A percentile compares a stretch with the other conserved stretches of the same genome.
Conservation (phyloP, 1,284 basidiomycete genomes). For the Trametes sp. region DNA sequence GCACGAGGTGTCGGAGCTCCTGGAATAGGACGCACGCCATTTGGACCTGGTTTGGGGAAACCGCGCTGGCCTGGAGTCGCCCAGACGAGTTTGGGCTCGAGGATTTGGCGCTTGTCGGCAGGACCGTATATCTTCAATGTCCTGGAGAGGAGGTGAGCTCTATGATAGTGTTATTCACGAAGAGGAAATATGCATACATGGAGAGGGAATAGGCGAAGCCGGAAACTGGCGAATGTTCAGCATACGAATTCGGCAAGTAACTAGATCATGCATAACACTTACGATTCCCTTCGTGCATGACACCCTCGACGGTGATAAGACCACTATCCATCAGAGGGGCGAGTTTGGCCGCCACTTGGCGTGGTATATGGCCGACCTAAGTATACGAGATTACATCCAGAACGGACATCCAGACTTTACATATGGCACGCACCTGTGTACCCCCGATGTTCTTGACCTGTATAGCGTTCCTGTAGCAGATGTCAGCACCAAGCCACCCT, state of each 20-base stretch:
- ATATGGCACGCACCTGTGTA: constrained; percentile 56
- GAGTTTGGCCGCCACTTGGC: constrained; percentile 63
- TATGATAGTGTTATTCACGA: constrained; percentile 10
- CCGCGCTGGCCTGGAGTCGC: constrained; percentile 75
- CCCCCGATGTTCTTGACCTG: constrained; percentile 80
- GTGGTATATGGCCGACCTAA: constrained; percentile 79
- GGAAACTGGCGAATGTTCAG: constrained; percentile 44
- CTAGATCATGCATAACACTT: constrained; percentile 33
- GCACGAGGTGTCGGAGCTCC: constrained; percentile 32
- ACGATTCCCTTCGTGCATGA: constrained; percentile 79
- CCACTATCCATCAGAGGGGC: constrained; percentile 75
- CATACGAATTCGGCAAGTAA: not conserved
- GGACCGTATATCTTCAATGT: constrained; percentile 77
- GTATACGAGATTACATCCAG: not conserved
- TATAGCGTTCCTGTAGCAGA: constrained; percentile 67
- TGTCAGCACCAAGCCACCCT: not conserved
- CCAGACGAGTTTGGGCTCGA: constrained; percentile 78
- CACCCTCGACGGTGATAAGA: constrained; percentile 75
- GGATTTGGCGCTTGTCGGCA: constrained; percentile 58
- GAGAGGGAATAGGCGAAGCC: constrained; percentile 61
- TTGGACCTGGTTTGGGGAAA: constrained; percentile 45
- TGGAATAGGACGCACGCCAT: constrained; percentile 36
- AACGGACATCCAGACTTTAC: too few species aligned
- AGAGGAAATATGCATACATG: constrained; percentile 52
- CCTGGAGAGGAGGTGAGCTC: constrained; percentile 45